These are phyloP conservation scores for Pyricularia grisea DNA, from an alignment of 2,329 filamentous ascomycete species.

Conservation along the genomic window DNA sequence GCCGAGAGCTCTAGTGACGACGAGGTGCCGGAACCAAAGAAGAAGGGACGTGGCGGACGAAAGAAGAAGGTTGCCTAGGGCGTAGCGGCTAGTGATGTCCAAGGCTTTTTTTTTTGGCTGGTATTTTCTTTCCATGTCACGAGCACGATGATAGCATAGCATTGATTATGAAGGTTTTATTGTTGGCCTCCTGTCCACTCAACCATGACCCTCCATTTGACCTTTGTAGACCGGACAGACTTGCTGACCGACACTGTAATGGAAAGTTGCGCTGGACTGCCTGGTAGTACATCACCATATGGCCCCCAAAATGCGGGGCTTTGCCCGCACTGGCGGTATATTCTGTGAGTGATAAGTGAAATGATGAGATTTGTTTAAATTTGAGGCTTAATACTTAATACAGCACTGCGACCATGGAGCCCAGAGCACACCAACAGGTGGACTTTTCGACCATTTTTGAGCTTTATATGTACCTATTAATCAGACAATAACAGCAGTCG, in stretches of 20 bases:
- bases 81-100: neutral
- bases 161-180: neutral
- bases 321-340: too few relatives aligned
- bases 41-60: slow-evolving; percentile 28
- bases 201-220: neutral
- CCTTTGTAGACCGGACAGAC: neutral
- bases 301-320: too few relatives aligned
- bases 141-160: neutral
- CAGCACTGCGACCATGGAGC: too few relatives aligned
- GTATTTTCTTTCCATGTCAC: neutral
- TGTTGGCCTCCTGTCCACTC: neutral
- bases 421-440: too few relatives aligned
- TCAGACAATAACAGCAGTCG: neutral
- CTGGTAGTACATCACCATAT: too few relatives aligned
- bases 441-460: too few relatives aligned
- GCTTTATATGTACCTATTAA: too few relatives aligned
- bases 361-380: too few relatives aligned
- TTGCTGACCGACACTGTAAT: neutral
- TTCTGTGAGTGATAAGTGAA: too few relatives aligned
- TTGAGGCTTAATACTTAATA: too few relatives aligned
- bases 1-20: slow-evolving; percentile 44
- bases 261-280: neutral
- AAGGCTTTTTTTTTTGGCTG: neutral
- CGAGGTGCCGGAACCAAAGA: slow-evolving; percentile 29
- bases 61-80: slow-evolving; percentile 14